phyloP scores from a whole-genome alignment of 108 stramenopile genomes.

The Cyclostephanos invisitatus region DNA sequence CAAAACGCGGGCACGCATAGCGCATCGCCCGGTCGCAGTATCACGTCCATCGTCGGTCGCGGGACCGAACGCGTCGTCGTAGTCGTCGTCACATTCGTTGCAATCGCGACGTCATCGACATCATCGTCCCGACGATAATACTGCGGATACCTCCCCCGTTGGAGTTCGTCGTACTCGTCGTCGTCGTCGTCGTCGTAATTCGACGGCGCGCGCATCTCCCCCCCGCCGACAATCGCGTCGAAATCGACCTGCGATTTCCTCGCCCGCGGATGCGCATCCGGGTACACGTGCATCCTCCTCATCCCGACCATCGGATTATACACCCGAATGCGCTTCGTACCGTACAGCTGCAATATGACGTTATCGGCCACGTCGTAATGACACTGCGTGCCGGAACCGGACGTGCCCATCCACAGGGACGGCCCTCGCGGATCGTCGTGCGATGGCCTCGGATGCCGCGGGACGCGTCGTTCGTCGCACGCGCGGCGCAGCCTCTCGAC shows the following conservation, averaged over 20 bases:
- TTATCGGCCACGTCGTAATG: slow-evolving; percentile 51
- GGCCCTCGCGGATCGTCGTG: slow-evolving; percentile 1
- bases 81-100: neutral
- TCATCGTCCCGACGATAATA: neutral
- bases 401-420: slow-evolving; percentile 38
- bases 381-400: slow-evolving; percentile 30
- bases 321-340: slow-evolving; percentile 32
- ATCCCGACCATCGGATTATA: slow-evolving; percentile 22
- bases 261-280: slow-evolving; percentile 47
- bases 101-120: too few species aligned
- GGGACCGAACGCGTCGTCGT: neutral
- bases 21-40: slow-evolving; percentile 37
- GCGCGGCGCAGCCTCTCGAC: neutral
- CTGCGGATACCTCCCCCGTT: slow-evolving; percentile 7
- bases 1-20: slow-evolving; percentile 46
- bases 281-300: slow-evolving; percentile 33
- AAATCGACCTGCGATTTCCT: slow-evolving; percentile 47
- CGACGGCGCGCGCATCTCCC: neutral
- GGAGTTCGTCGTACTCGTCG: neutral
- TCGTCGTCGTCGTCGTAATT: too few species aligned
- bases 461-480: neutral
- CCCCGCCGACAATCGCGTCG: neutral
- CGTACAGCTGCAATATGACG: slow-evolving; percentile 39
- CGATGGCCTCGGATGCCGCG: neutral
- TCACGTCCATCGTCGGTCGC: slow-evolving; percentile 30